Evolutionary conservation across 139 green algal genomes (phyloP), one percentile per base, ranked within the genome.

Genomic region (Tetradesmus lagerheimii): DNA sequence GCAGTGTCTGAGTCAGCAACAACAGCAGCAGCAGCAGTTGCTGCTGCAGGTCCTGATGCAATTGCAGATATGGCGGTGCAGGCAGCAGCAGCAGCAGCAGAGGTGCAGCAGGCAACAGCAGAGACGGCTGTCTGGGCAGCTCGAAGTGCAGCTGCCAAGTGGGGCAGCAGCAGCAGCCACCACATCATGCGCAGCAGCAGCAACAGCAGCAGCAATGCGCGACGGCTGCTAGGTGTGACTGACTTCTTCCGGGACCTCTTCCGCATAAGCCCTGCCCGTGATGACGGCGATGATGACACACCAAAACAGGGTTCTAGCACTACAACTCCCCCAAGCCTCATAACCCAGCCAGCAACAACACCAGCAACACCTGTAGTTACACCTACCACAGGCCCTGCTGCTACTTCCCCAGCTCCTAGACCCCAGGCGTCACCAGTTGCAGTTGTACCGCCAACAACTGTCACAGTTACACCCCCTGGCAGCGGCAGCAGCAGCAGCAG

Each of bases 61-160:
- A 1, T 71, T 71, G 57, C 57, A 31, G 57, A 71, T 23, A 71
- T 71, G 57, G 57, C 57, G 31, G 57, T 71, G 57, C 57, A 71
- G 25, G 57, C 57, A 71, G 27, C 39, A 64, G 39, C 25, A 83
- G 77, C 38, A 64, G 23, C 79, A 84, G 39, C 79, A 84, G 43
- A 41, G 41, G 41, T 35, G 77, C 39, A 67, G 79, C 27, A 85
- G 39, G 39, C 34, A 74, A 45, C 25, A 66, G 27, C 50, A 74
- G 47, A 11, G 20, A n/a, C 80, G 23, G 47, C 80, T n/a, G 80
- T 31, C 29, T 75, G 80, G 80, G 45, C 80, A 34, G 80, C 6
- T 75, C 80, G 45, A n/a, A 86, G 45, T 45, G 80, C 80, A 86
- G 45, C 45, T 41, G 29, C 45, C 80, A 86, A 86, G 80, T 86